A percentile compares a stretch with the other conserved stretches of the same genome.
Conservation (phyloP, 2,329 filamentous ascomycete species). For the Atkinsonella texensis region DNA sequence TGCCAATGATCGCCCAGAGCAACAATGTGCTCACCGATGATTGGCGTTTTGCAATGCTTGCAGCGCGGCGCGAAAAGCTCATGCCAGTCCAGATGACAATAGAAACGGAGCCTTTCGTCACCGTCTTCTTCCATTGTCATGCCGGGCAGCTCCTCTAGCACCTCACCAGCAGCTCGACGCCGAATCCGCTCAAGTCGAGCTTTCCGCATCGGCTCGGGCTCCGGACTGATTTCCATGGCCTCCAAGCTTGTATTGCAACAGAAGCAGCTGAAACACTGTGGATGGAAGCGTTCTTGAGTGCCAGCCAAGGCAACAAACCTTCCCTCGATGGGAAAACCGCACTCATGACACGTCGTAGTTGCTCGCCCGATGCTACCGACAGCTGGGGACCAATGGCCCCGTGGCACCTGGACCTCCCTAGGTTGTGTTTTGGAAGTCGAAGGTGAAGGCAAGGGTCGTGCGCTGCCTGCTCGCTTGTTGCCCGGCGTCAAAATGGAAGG, state of each 20-base stretch:
- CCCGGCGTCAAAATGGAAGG: slow-evolving; percentile 37
- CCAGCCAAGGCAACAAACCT: slow-evolving; percentile 79
- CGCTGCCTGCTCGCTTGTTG: slow-evolving; percentile 16
- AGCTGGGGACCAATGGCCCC: slow-evolving; percentile 49
- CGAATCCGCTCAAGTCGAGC: slow-evolving; percentile 65
- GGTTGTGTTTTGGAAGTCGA: slow-evolving; percentile 20
- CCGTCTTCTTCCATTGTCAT: slow-evolving; percentile 59
- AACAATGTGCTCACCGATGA: slow-evolving; percentile 87
- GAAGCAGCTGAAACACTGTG: slow-evolving; percentile 84
- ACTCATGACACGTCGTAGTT: slow-evolving; percentile 73
- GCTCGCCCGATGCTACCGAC: slow-evolving; percentile 33
- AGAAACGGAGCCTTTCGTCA: slow-evolving; percentile 69
- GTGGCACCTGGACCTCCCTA: slow-evolving; percentile 28
- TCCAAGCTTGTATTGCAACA: slow-evolving; percentile 80
- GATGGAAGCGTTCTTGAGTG: slow-evolving; percentile 67
- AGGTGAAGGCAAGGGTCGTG: slow-evolving; percentile 33
- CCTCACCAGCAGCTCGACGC: slow-evolving; percentile 44
- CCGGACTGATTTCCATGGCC: slow-evolving; percentile 90
- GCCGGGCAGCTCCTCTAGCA: slow-evolving; percentile 49
- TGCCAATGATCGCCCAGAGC: slow-evolving; percentile 96
- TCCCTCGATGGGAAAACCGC: slow-evolving; percentile 72
- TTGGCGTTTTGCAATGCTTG: slow-evolving; percentile 92
- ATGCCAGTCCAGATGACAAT: slow-evolving; percentile 97
- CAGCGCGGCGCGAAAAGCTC: slow-evolving; percentile 86
- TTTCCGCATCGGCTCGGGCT: slow-evolving; percentile 60